Conservation (phyloP, 768 basidiomycete genomes). For the Suillus alpinus region DNA sequence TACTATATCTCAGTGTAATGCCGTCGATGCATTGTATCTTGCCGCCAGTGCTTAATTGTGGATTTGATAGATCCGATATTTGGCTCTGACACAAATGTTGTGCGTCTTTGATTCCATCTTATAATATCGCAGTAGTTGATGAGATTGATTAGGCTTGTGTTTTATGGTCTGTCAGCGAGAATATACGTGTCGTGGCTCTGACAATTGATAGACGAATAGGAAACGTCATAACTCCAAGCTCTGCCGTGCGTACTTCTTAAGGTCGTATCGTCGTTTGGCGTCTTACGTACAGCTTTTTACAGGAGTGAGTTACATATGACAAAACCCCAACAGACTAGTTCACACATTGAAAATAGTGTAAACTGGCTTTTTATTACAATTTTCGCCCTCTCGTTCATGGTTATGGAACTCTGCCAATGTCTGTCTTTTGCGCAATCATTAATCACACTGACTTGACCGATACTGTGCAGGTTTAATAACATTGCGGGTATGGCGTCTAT, state of each 20-base stretch:
- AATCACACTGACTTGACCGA: not conserved
- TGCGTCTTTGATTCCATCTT: not conserved
- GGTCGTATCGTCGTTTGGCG: not conserved
- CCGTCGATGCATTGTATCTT: not conserved
- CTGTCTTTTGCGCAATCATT: not conserved
- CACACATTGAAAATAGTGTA: not conserved
- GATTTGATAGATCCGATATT: not conserved
- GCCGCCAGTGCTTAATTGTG: not conserved
- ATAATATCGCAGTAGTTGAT: not conserved
- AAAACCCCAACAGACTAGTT: not conserved
- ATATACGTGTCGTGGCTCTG: not conserved
- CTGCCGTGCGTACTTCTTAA: not conserved
- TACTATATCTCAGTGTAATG: slow-evolving; percentile 1
- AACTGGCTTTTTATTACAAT: not conserved
- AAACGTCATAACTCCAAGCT: not conserved
- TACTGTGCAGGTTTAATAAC: slow-evolving; percentile 11
- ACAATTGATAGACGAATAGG: not conserved
- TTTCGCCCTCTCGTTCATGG: not conserved
- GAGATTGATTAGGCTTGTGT: not conserved
- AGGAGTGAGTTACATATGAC: not conserved
- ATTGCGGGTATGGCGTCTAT: slow-evolving; percentile 21
- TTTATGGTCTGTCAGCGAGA: not conserved
- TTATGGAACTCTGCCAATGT: slow-evolving; percentile 18
- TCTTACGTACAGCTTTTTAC: not conserved
- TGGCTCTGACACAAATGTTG: not conserved